These are phyloP conservation scores for Prunus davidiana DNA, from an alignment of 306 rosid species.

Conservation along the genomic window DNA sequence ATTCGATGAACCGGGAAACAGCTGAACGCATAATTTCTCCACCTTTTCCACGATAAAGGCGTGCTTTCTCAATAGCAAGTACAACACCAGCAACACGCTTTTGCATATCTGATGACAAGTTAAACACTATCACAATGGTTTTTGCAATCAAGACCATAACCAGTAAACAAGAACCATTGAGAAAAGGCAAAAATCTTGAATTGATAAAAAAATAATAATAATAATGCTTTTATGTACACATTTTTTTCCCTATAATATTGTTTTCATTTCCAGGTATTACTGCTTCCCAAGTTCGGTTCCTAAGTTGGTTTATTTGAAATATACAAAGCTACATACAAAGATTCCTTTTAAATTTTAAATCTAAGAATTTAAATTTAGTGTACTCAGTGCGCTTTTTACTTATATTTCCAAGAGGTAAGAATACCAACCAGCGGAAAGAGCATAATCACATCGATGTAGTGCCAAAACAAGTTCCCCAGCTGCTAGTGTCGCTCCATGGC, in stretches of 20 bases:
- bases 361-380: background rate
- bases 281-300: no score
- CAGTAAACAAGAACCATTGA: background rate
- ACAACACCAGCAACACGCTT: constrained; percentile 70
- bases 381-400: background rate
- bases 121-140: constrained; percentile 14
- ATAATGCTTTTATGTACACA: no score
- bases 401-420: constrained; percentile 14
- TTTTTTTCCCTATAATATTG: no score
- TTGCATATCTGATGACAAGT: constrained; percentile 59
- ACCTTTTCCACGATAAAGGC: constrained; percentile 95
- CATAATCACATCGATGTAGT: constrained; percentile 55
- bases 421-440: constrained; percentile 65
- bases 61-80: constrained; percentile 88
- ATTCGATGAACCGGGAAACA: constrained; percentile 87
- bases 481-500: constrained; percentile 93
- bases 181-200: background rate
- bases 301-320: no score
- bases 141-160: constrained; percentile 8
- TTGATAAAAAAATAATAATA: no score
- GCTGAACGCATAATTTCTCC: constrained; percentile 97
- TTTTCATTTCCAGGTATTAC: no score
- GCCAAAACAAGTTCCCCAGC: constrained; percentile 77
- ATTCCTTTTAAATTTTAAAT: no score
- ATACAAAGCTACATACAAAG: no score